Evolutionary conservation across 208 protist genomes (phyloP).

Genomic region (Leptomonas pyrrhocoris): DNA sequence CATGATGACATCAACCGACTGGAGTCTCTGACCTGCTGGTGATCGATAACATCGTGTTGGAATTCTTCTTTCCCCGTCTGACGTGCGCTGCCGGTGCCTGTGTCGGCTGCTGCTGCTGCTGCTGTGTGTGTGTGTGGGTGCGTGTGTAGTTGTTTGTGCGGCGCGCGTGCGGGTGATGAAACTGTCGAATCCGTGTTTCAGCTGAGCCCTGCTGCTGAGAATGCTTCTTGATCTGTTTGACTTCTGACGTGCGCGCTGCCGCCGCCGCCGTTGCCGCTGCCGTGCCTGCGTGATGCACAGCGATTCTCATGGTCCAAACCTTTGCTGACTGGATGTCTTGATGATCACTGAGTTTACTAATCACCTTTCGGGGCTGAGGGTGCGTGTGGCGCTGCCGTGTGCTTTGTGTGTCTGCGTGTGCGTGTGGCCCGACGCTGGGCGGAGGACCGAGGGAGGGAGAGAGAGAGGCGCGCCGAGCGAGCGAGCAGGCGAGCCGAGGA

Average conservation of each 20-base stretch:
- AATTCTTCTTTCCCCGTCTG: slow-evolving; percentile 33
- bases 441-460: no score
- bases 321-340: slow-evolving; percentile 1
- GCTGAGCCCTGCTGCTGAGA: slow-evolving; percentile 44
- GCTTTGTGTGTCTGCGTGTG: slow-evolving; percentile 5
- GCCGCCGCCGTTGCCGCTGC: not conserved
- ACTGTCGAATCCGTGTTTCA: slow-evolving; percentile 59
- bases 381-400: not conserved
- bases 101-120: no score
- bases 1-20: slow-evolving; percentile 40
- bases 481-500: no score
- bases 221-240: slow-evolving; percentile 45
- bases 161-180: slow-evolving; percentile 37
- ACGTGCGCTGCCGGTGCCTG: not conserved
- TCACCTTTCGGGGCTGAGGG: slow-evolving; percentile 15
- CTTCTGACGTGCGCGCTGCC: slow-evolving; percentile 22
- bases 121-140: no score
- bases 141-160: not conserved
- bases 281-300: slow-evolving; percentile 14
- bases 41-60: slow-evolving; percentile 29
- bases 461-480: no score
- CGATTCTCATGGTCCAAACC: slow-evolving; percentile 16
- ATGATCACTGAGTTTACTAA: slow-evolving; percentile 16
- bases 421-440: no score
- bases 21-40: slow-evolving; percentile 31